Base-by-base conservation (phyloP, 208 protist species). In the Leishmania martiniquensis region DNA sequence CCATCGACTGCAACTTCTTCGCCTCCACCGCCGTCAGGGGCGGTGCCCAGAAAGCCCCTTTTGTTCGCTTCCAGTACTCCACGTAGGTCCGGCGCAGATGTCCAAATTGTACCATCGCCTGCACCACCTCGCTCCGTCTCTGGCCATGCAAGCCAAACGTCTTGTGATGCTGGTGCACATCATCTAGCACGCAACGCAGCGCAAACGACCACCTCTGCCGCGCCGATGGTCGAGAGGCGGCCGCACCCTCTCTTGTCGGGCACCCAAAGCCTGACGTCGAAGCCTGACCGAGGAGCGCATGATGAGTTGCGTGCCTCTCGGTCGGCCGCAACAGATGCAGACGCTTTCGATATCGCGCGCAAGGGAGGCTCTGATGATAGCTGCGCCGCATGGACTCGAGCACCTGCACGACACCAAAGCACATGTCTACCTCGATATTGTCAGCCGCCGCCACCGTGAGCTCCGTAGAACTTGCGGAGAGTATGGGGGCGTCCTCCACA, bases 11-110 rank as follows among this genome's bases (percentile, higher is more conserved):
- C 54, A 95, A 57, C 57, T 77, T 83, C 44, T 60, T 54, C 10
- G 70, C 55, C 77, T 97, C 93, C 39, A 85, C 63, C 1, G 44
- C 20, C 42, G 87, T 80, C n/a, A 97, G 86, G 39, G 82, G 78
- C n/a, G 90, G 93, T 1, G 93, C 80, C 90, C 91, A 95, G 13
- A 60, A 65, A 12, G 91, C 84, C 0, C 75, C 54, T 15, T 87
- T 76, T 0, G 55, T 42, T n/a, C 93, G 84, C 81, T 95, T 92
- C 83, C 83, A 97, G 25, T 95, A 83, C 57, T 75, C 80, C 54
- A 82, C 92, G 77, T 97, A 97, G 52, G 73, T 68, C 9, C 88
- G 80, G 13, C 93, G 79, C n/a, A 90, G 63, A 51, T 82, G 80
- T 9, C 87, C 79, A 67, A 97, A 94, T 44, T 79, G 59, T 22